A percentile compares a stretch with the other conserved stretches of the same genome.
These are phyloP conservation scores for Martiniozyma abietophila DNA, from an alignment of 805 yeast genomes.

Conservation along the genomic window DNA sequence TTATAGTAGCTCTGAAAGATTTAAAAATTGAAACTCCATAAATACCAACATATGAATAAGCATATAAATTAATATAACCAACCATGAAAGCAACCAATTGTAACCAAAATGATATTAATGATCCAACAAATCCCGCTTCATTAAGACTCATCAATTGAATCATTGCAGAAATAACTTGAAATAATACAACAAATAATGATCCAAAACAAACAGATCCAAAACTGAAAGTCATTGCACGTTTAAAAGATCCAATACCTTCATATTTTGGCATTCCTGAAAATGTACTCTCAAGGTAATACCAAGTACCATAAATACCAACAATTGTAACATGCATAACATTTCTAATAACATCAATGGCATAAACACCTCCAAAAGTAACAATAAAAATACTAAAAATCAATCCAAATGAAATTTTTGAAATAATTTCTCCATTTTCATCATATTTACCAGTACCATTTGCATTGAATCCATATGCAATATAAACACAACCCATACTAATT, in stretches of 20 bases:
- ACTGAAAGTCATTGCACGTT: conserved; percentile 70
- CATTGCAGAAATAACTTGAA: conserved; percentile 47
- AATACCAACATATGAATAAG: conserved; percentile 79
- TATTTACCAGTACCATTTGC: conserved; percentile 9
- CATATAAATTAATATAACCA: conserved; percentile 62
- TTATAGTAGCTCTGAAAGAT: conserved; percentile 73
- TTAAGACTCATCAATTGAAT: conserved; percentile 1
- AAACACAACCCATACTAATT: conserved; percentile 8
- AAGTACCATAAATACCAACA: conserved; percentile 83
- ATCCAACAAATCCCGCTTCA: conserved; percentile 8
- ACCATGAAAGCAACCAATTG: conserved; percentile 5
- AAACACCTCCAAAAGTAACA: conserved; percentile 60
- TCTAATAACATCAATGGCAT: conserved; percentile 72
- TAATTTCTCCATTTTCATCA: conserved; percentile 12
- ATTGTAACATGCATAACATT: conserved; percentile 75
- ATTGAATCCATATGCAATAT: conserved; percentile 12
- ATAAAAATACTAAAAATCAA: conserved; percentile 55
- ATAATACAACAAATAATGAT: conserved; percentile 58
- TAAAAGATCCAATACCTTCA: conserved; percentile 74
- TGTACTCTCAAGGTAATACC: conserved; percentile 65
- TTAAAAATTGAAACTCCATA: conserved; percentile 69
- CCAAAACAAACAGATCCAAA: conserved; percentile 90
- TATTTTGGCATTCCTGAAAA: conserved; percentile 56
- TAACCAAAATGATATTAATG: conserved; percentile 1
- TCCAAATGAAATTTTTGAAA: conserved; percentile 28